Base-by-base conservation (phyloP, 148 eudicot genomes). In the Dianthus caryophyllus region DNA sequence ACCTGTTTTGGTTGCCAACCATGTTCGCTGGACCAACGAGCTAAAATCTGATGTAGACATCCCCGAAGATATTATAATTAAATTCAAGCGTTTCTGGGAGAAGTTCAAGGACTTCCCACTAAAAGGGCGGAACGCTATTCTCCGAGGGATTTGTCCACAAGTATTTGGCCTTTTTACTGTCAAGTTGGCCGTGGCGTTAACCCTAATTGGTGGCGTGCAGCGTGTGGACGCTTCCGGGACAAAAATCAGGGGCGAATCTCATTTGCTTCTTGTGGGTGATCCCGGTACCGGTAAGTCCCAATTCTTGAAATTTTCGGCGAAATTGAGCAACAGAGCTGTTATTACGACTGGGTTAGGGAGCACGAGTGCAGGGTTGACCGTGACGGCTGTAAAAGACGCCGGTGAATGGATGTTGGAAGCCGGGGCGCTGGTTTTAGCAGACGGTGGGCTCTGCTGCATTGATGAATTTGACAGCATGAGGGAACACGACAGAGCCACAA, bases 331-430 rank as follows among this genome's bases (percentile, higher is more conserved):
- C 77, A 83, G 98, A 79, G 84, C 98, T 70, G 97, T 93, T 20
- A 86, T 93, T 27, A 93, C 98, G 24, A 93, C 88, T 65, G 98
- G 98, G 36, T 70, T 94, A 66, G 98, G 97, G 70, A 88, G 96
- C 79, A 94, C 97, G 29, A 94, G 98, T 78, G 98, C 98, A 52
- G 98, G 98, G 29, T 75, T 94, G 70, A 94, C 97, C 58, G 98
- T 94, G 54, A 94, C 98, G 48, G 98, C 98, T 5, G 97, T 94
- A 47, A 94, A 88, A 72, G 98, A 94, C 78, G 83, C 88, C 46
- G 98, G 98, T 64, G 99, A 94, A 67, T 94, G 99, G 99, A 86
- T 94, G 99, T 73, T 94, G 47, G 99, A 90, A 86, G 99, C 99
- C 20, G 99, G 99, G 44, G 97, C 99, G 48, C 88, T 94, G 31